Percentiles rank a stretch among this genome's conserved stretches.
These are phyloP conservation scores for Sanghuangporus weigelae DNA, from an alignment of 1,284 basidiomycete species.

Conservation along the genomic window DNA sequence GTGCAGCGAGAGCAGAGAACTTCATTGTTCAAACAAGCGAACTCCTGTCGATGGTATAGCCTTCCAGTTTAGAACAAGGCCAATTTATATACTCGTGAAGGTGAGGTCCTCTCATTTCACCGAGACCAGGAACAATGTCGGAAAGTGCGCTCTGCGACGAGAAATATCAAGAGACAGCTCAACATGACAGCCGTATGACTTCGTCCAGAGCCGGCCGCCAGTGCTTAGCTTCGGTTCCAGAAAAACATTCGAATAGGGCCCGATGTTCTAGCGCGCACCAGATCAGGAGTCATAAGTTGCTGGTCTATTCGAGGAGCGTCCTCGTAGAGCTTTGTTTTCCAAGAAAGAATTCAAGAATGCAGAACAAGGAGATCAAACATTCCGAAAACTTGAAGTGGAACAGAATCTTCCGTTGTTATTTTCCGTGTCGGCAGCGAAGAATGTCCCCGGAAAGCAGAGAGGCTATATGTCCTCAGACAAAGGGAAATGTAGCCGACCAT, in stretches of 20 bases:
- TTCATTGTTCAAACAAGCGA: slow-evolving; percentile 12
- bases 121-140: slow-evolving; percentile 15
- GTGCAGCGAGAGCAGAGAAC: slow-evolving; percentile 15
- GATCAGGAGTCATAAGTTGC: slow-evolving; percentile 5
- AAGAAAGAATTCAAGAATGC: background rate
- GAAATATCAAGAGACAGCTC: slow-evolving; percentile 12
- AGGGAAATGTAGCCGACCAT: background rate
- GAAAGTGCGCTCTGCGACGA: background rate
- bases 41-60: background rate
- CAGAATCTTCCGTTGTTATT: background rate
- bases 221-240: background rate
- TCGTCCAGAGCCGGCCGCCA: background rate
- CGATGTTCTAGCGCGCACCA: background rate
- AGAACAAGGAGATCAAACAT: background rate
- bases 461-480: background rate
- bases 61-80: background rate
- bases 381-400: background rate
- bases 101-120: slow-evolving; percentile 3
- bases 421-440: background rate
- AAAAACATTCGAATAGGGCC: background rate
- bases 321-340: background rate
- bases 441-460: background rate
- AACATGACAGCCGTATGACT: background rate
- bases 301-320: background rate
- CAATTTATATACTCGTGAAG: slow-evolving; percentile 9